Base-by-base conservation (phyloP, 2,329 filamentous ascomycete species). In the Thyridium curvatum region DNA sequence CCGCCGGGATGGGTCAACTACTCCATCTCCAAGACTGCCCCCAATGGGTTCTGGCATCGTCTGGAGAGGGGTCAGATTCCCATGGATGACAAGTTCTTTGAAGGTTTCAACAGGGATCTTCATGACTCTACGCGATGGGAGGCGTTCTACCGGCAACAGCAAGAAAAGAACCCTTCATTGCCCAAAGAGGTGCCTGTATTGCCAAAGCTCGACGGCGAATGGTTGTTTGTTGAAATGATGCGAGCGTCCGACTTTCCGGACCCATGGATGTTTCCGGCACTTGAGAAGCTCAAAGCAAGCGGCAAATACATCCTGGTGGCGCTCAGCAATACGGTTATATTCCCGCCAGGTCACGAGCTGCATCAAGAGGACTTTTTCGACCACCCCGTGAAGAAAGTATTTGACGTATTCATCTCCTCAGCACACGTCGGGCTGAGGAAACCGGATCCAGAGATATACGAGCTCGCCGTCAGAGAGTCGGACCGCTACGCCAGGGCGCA, bases 191-290 rank as follows among this genome's bases (percentile, higher is more conserved):
- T 72, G 0, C 85, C 86, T 2, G 71, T 79, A 0, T 57, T 89
- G 1, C 91, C 91, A 0, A 60, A 68, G 2, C 72, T 97, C 34
- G 82, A 97, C 53, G 85, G 77, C 12, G 80, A 88, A 55, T 79
- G 67, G 62, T 69, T 98, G 18, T 96, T 95, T 66, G 85, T 86
- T 74, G 76, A 84, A 52, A 97, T 97, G 90, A 96, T 97, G 88
- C 64, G 70, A 4, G 64, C 73, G 12, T 82, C 85, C 10, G 71
- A 78, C 6, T 62, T 66, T 2, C 80, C 85, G 1, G 91, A 98
- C 57, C 88, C 87, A 4, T 86, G 84, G 70, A 93, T 97, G 83
- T 87, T 78, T 46, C 89, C 90, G 1, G 90, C 90, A 2, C 66
- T 97, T 31, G 65, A 79, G 52, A 77, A 72, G 30, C 68, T 98